Evolutionary conservation across 495 filamentous ascomycete genomes (phyloP).

Genomic region (Barbatosphaeria neglecta): DNA sequence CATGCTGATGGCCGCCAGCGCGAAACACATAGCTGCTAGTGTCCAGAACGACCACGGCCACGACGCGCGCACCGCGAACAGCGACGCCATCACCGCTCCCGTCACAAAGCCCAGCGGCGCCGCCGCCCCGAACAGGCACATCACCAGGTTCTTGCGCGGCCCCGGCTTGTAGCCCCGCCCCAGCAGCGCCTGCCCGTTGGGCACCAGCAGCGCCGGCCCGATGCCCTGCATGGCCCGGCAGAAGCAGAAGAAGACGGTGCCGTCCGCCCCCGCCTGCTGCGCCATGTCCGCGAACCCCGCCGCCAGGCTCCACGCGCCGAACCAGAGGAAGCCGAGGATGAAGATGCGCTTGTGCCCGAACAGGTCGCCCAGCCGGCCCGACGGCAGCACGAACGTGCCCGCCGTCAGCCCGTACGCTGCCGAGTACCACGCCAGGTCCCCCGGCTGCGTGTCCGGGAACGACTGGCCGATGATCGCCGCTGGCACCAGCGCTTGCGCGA

Average conservation of each 20-base stretch:
- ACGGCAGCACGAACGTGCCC: conserved; percentile 59
- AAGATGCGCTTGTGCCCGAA: conserved; percentile 56
- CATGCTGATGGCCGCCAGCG: conserved; percentile 26
- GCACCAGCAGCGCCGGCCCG: conserved; percentile 47
- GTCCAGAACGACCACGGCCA: conserved; percentile 60
- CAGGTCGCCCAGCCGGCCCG: conserved; percentile 55
- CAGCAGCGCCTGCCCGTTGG: conserved; percentile 50
- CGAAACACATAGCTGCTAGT: conserved; percentile 33
- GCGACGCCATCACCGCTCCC: conserved; percentile 34
- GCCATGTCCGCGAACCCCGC: conserved; percentile 38
- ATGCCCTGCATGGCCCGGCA: conserved; percentile 51
- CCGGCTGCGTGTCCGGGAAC: conserved; percentile 27
- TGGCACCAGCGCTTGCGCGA: conserved; percentile 27
- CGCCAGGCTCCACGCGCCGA: conserved; percentile 49
- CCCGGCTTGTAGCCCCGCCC: conserved; percentile 43
- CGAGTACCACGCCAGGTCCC: conserved; percentile 38
- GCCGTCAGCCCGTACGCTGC: conserved; percentile 49
- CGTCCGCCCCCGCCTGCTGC: background rate
- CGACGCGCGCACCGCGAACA: conserved; percentile 41
- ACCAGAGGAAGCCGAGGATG: conserved; percentile 52
- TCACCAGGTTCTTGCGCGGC: conserved; percentile 44
- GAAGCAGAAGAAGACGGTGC: conserved; percentile 44
- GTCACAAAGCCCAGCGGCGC: conserved; percentile 46
- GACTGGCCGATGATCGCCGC: conserved; percentile 30
- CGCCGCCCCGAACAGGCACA: conserved; percentile 49